A percentile compares a stretch with the other conserved stretches of the same genome.
These are phyloP conservation scores for Candida koratica DNA, from an alignment of 805 yeast genomes.

Conservation along the genomic window DNA sequence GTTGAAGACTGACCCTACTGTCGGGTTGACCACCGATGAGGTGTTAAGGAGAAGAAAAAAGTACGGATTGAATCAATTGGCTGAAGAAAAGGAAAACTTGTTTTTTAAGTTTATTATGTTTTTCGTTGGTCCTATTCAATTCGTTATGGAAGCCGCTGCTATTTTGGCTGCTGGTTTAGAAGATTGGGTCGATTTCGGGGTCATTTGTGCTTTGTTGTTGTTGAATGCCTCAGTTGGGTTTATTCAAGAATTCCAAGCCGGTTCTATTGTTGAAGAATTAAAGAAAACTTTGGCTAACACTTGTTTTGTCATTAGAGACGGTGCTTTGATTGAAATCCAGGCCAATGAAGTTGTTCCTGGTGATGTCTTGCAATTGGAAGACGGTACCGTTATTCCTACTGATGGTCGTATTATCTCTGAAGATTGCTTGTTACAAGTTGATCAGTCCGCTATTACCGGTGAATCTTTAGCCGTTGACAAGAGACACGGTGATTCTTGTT, in stretches of 20 bases:
- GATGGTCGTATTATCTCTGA: conserved; percentile 88
- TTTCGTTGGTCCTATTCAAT: conserved; percentile 93
- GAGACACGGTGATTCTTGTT: conserved; percentile 78
- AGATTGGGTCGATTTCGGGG: conserved; percentile 99
- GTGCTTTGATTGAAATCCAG: conserved; percentile 68
- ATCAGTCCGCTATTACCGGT: conserved; percentile 97
- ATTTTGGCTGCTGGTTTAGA: conserved; percentile 91
- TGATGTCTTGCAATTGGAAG: conserved; percentile 88
- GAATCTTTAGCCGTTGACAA: conserved; percentile 95
- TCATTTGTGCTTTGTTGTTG: conserved; percentile 79
- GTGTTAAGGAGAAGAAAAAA: conserved; percentile 82
- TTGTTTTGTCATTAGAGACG: conserved; percentile 83
- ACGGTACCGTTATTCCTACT: conserved; percentile 89
- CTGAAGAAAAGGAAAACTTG: conserved; percentile 80
- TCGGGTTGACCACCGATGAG: conserved; percentile 76
- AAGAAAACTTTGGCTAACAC: conserved; percentile 91
- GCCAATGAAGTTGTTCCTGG: conserved; percentile 92
- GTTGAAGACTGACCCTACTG: conserved; percentile 73
- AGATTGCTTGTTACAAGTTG: conserved; percentile 83
- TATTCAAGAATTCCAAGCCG: conserved; percentile 96
- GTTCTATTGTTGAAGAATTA: conserved; percentile 94
- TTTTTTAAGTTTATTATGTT: conserved; percentile 77
- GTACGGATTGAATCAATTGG: conserved; percentile 87
- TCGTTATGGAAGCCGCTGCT: conserved; percentile 97
- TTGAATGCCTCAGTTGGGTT: conserved; percentile 94